Base-by-base conservation (phyloP, 148 eudicot species). In the Beta vulgaris region DNA sequence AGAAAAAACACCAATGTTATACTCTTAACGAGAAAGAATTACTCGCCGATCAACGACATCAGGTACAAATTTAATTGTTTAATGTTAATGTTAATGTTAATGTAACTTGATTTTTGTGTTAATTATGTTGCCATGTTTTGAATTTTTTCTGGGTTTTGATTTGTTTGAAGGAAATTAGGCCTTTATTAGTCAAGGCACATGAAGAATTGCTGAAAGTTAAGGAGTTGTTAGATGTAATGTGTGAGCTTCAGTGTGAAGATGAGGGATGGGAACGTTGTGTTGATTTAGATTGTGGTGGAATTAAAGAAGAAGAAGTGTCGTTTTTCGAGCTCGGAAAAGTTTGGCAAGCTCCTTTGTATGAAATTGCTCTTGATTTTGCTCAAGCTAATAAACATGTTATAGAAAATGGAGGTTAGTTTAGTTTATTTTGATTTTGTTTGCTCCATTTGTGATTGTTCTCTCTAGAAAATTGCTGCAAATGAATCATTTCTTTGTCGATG, bases 321-420 rank as follows among this genome's bases (percentile, higher is more conserved):
- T 88, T 90, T 36, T 76, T 89, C 61, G 90, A 92, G 82, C 84
- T 90, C 25, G 89, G 86, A 19, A 89, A 82, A 26, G 87, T 90
- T 69, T 86, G 91, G 91, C 97, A 92, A 84, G 90, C 96, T 68
- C 91, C 87, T 12, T 69, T 90, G 49, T 90, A 82, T 78, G 91
- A 92, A 77, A 89, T 91, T 65, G 82, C 76, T 72, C 87, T 89
- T 72, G 54, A 82, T 68, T 77, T 73, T 72, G 49, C 54, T 32
- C 72, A 42, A 48, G 75, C 31, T 69, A 37, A 19, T 36, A 61
- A 73, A 31, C 63, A 64, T 35, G 53, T 31, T 49, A 62, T 35
- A 34, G 76, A 75, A 48, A 54, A 65, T 77, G 76, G 72, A 88
- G 90, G 90, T 88, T 66, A 34, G 81, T 12, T 69, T 57, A 1